Evolutionary conservation across 2,329 filamentous ascomycete species (phyloP).

Genomic region (Corynespora cassiicola): DNA sequence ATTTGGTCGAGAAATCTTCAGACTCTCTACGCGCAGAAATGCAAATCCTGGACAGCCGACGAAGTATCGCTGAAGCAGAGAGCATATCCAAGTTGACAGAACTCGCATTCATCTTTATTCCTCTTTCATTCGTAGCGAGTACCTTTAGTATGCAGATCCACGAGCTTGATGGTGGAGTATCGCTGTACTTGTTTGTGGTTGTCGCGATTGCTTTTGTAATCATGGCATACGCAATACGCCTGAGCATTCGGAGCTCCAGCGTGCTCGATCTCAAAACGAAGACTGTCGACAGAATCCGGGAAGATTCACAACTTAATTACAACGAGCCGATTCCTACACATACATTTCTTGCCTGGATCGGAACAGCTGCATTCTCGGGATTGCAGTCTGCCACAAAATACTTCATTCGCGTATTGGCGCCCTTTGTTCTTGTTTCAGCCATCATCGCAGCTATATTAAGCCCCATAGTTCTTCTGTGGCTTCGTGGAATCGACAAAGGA

Average conservation of each 20-base stretch:
- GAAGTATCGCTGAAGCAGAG: constrained; percentile 37
- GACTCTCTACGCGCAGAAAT: constrained; percentile 45
- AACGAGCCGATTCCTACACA: constrained; percentile 19
- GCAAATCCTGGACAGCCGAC: constrained; percentile 32
- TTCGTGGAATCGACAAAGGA: constrained; percentile 17
- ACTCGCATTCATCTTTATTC: constrained; percentile 41
- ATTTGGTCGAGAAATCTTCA: constrained; percentile 27
- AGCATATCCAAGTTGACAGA: constrained; percentile 39
- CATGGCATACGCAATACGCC: constrained; percentile 14
- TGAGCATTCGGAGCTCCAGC: constrained; percentile 16
- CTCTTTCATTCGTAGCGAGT: constrained; percentile 32
- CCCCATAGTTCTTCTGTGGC: constrained; percentile 20
- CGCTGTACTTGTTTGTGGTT: constrained; percentile 11
- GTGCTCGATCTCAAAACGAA: constrained; percentile 16
- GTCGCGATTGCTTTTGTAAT: constrained; percentile 16
- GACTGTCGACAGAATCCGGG: constrained; percentile 9
- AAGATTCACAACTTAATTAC: constrained; percentile 12
- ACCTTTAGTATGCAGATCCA: constrained; percentile 38
- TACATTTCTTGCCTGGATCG: constrained; percentile 14
- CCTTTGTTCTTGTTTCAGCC: constrained; percentile 5
- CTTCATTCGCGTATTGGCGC: constrained; percentile 6
- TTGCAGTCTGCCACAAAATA: neutral
- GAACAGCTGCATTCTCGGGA: neutral
- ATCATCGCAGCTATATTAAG: constrained; percentile 17
- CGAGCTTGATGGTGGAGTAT: constrained; percentile 24